phyloP scores from a whole-genome alignment of 306 rosid genomes.

The Dalbergia oliveri region DNA sequence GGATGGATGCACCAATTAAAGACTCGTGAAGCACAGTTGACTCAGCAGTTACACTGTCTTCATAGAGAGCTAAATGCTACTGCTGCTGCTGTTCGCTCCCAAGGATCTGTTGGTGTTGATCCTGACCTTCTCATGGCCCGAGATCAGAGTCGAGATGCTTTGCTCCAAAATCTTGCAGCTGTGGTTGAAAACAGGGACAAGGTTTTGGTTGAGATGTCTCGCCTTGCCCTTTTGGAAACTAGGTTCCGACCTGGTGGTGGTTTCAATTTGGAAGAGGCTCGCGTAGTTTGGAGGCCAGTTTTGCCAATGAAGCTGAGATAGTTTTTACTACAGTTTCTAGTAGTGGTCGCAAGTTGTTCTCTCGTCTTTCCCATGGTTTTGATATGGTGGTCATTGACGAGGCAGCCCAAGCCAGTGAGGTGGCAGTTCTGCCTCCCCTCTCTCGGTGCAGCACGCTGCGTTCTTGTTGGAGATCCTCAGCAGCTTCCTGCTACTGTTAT shows the following conservation, averaged over 20 bases:
- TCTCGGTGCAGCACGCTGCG: slow-evolving; percentile 99
- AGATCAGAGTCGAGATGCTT: slow-evolving; percentile 86
- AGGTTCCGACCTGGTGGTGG: slow-evolving; percentile 82
- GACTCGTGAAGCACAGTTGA: slow-evolving; percentile 78
- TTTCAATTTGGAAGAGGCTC: slow-evolving; percentile 95
- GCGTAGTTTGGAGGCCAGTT: slow-evolving; percentile 97
- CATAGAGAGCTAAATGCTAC: slow-evolving; percentile 93
- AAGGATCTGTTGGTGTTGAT: slow-evolving; percentile 98
- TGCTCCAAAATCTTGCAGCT: slow-evolving; percentile 93
- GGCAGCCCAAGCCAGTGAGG: slow-evolving; percentile 99
- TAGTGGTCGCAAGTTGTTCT: slow-evolving; percentile 96
- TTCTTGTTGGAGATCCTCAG: slow-evolving; percentile 99
- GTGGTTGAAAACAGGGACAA: slow-evolving; percentile 94
- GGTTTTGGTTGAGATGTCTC: slow-evolving; percentile 92
- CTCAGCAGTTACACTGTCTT: slow-evolving; percentile 77
- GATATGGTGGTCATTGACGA: slow-evolving; percentile 99
- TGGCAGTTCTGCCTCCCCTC: slow-evolving; percentile 94
- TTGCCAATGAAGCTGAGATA: slow-evolving; percentile 97
- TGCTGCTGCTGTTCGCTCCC: slow-evolving; percentile 90
- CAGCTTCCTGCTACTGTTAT: slow-evolving; percentile 99
- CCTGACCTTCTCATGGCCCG: slow-evolving; percentile 91
- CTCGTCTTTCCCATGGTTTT: slow-evolving; percentile 98
- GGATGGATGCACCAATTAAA: slow-evolving; percentile 97
- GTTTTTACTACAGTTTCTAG: slow-evolving; percentile 99
- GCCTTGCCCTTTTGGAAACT: slow-evolving; percentile 84